Evolutionary conservation across 2,329 filamentous ascomycete genomes (phyloP).

Genomic region (Microcera coccophila): DNA sequence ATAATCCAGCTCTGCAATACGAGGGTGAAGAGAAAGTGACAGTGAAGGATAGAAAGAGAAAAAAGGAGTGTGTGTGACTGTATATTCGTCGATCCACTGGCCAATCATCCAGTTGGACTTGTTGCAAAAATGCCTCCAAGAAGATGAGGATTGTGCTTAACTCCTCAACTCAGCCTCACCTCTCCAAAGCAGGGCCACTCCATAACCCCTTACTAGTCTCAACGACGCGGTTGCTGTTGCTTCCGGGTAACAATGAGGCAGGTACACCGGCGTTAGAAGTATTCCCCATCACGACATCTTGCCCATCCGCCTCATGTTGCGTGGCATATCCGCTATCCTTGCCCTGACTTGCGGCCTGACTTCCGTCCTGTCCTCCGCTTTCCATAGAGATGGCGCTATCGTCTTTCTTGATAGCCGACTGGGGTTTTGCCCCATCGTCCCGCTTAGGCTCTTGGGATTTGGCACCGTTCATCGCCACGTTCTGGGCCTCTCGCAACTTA

Average conservation of each 20-base stretch:
- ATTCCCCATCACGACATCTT: constrained; percentile 48
- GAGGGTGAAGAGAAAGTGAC: too few relatives aligned
- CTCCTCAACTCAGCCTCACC: constrained; percentile 12
- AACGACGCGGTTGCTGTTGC: constrained; percentile 53
- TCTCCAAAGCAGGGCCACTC: constrained; percentile 37
- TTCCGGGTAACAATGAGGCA: constrained; percentile 51
- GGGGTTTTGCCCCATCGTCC: constrained; percentile 24
- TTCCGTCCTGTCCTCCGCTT: constrained; percentile 14
- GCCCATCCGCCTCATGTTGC: constrained; percentile 30
- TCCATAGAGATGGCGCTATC: constrained; percentile 44
- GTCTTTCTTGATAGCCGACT: constrained; percentile 34
- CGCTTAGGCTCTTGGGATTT: constrained; percentile 48
- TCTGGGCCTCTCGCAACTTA: constrained; percentile 62
- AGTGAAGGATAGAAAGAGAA: too few relatives aligned
- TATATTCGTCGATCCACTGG: too few relatives aligned
- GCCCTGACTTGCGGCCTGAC: constrained; percentile 18
- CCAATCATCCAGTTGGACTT: too few relatives aligned
- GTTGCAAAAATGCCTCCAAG: too few relatives aligned
- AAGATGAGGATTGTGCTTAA: background rate
- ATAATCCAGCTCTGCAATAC: too few relatives aligned
- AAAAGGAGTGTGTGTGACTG: too few relatives aligned
- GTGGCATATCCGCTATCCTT: constrained; percentile 51
- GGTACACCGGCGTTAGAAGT: constrained; percentile 40
- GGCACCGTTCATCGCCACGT: constrained; percentile 57
- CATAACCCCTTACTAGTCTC: constrained; percentile 63